A percentile compares a stretch with the other conserved stretches of the same genome.
Evolutionary conservation across 805 yeast genomes (phyloP).

Genomic region (Kazachstania bromeliacearum): DNA sequence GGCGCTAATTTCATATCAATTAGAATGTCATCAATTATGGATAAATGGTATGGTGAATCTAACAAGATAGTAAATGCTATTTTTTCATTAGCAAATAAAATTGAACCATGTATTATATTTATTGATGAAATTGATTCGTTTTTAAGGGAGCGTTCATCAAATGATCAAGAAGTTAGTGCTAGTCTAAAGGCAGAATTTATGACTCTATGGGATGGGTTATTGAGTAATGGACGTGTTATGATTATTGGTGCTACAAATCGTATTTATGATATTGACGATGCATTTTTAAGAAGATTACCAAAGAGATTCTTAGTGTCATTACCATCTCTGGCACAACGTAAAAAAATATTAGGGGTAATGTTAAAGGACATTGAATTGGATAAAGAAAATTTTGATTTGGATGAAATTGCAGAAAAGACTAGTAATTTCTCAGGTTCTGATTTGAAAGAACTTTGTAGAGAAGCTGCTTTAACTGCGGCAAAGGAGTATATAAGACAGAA

Average conservation of each 20-base stretch:
- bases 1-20: conserved; percentile 87
- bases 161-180: conserved; percentile 93
- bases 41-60: conserved; percentile 96
- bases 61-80: conserved; percentile 91
- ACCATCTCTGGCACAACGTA: conserved; percentile 62
- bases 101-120: conserved; percentile 90
- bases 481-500: conserved; percentile 70
- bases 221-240: conserved; percentile 67
- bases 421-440: conserved; percentile 85
- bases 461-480: conserved; percentile 84
- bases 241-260: conserved; percentile 94
- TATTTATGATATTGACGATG: conserved; percentile 83
- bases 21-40: conserved; percentile 89
- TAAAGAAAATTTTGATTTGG: conserved; percentile 44
- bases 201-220: conserved; percentile 94
- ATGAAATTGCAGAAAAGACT: conserved; percentile 51
- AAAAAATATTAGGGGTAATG: conserved; percentile 58
- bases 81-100: conserved; percentile 77
- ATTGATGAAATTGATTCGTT: conserved; percentile 96
- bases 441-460: conserved; percentile 81
- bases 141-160: conserved; percentile 69
- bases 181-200: conserved; percentile 92
- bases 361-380: conserved; percentile 59
- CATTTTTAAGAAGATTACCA: conserved; percentile 88
- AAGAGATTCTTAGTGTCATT: conserved; percentile 71